Conservation (phyloP, 129 eudicot genomes). For the Lactuca saligna region DNA sequence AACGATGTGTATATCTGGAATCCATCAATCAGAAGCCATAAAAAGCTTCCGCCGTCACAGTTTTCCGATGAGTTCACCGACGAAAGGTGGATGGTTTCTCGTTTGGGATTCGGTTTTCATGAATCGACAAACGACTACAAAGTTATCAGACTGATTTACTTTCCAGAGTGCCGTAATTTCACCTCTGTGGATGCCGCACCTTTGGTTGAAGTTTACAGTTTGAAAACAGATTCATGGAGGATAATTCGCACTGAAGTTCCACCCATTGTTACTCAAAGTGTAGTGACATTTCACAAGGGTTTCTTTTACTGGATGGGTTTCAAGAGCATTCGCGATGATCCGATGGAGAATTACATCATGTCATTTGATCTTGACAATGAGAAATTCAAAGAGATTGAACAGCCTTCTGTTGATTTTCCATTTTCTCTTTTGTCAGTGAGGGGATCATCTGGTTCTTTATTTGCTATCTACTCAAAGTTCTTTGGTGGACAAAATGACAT, state of each 20-base stretch:
- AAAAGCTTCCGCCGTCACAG: constrained; percentile 19
- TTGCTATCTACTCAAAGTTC: constrained; percentile 20
- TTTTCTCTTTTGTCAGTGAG: constrained; percentile 19
- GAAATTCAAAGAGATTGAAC: constrained; percentile 24
- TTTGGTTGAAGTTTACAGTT: constrained; percentile 27
- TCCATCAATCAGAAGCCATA: constrained; percentile 7
- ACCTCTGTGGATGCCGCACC: constrained; percentile 20
- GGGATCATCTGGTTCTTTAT: constrained; percentile 19
- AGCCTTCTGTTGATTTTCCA: constrained; percentile 23
- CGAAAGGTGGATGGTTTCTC: constrained; percentile 10
- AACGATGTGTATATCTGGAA: constrained; percentile 27
- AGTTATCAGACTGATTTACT: constrained; percentile 19
- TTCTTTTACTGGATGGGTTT: constrained; percentile 29
- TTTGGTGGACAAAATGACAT: constrained; percentile 21
- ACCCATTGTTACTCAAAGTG: not conserved
- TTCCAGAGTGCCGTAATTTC: constrained; percentile 3
- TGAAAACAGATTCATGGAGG: constrained; percentile 27
- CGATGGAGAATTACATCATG: constrained; percentile 21
- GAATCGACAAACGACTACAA: constrained; percentile 18
- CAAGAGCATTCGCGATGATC: constrained; percentile 20
- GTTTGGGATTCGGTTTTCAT: constrained; percentile 27
- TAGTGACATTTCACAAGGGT: constrained; percentile 9
- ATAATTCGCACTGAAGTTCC: constrained; percentile 20
- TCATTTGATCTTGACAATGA: constrained; percentile 21
- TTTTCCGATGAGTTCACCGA: constrained; percentile 15